Evolutionary conservation across 2,329 filamentous ascomycete genomes (phyloP).

Genomic region (Parastagonospora avenae): DNA sequence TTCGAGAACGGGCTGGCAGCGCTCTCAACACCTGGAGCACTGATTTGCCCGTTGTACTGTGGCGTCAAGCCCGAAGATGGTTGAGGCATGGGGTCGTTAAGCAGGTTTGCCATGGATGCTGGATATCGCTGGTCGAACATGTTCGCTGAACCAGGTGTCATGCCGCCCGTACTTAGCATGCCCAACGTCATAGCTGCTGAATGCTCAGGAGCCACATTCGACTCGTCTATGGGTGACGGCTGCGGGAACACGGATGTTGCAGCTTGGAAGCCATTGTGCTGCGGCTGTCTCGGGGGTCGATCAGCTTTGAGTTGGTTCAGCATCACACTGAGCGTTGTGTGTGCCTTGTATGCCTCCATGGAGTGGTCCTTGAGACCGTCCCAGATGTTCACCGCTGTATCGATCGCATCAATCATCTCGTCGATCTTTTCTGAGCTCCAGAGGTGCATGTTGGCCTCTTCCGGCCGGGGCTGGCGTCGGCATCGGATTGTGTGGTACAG

Average conservation of each 20-base stretch:
- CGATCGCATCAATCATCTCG: conserved; percentile 77
- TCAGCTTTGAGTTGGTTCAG: conserved; percentile 73
- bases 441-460: conserved; percentile 47
- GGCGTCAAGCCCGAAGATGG: conserved; percentile 40
- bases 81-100: conserved; percentile 43
- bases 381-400: conserved; percentile 79
- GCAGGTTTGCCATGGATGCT: conserved; percentile 44
- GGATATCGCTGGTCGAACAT: conserved; percentile 49
- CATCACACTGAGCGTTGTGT: conserved; percentile 80
- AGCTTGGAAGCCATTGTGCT: conserved; percentile 36
- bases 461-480: conserved; percentile 46
- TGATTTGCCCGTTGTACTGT: conserved; percentile 41
- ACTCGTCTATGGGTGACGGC: conserved; percentile 52
- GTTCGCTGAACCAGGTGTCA: conserved; percentile 57
- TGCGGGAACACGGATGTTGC: conserved; percentile 35
- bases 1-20: conserved; percentile 59
- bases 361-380: conserved; percentile 75
- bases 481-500: conserved; percentile 69
- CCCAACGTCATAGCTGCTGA: conserved; percentile 73
- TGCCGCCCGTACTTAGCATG: conserved; percentile 66
- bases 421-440: conserved; percentile 59
- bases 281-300: conserved; percentile 32
- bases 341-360: conserved; percentile 89
- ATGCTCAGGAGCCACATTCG: conserved; percentile 65
- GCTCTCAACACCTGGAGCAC: conserved; percentile 39